Evolutionary conservation across 2,329 filamentous ascomycete genomes (phyloP).

Genomic region (Aspergillus fructus): DNA sequence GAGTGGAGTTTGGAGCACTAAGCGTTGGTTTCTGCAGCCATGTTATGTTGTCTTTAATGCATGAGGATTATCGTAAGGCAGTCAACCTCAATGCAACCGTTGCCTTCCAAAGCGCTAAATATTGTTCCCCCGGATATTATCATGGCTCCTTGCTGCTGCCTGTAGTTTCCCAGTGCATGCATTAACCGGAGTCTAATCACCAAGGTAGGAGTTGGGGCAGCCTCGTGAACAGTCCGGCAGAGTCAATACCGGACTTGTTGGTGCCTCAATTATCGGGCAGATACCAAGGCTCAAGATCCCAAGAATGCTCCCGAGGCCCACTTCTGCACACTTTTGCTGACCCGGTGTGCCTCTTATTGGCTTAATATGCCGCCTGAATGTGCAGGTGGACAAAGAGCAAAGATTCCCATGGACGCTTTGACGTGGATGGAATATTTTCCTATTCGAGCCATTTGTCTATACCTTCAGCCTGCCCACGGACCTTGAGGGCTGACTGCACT

Average conservation of each 20-base stretch:
- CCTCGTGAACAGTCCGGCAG: background rate
- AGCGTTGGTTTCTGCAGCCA: background rate
- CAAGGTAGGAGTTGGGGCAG: background rate
- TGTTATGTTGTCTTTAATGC: background rate
- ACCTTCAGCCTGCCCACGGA: background rate
- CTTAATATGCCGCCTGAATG: background rate
- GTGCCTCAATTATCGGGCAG: background rate
- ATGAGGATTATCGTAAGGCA: background rate
- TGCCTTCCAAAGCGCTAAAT: background rate
- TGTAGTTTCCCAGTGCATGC: background rate
- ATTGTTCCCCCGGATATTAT: background rate
- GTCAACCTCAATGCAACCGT: conserved; percentile 8
- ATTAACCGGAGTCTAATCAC: too few species aligned
- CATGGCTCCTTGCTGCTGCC: background rate
- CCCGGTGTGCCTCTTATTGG: conserved; percentile 3
- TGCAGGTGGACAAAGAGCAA: background rate
- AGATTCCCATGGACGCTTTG: conserved; percentile 2
- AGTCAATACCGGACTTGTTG: background rate
- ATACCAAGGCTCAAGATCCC: background rate
- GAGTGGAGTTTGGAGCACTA: background rate
- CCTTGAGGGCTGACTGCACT: background rate
- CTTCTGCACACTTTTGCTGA: background rate
- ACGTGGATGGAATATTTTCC: conserved; percentile 4
- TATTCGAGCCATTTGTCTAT: background rate
- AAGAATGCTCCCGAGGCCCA: background rate